Evolutionary conservation across 345 rosid species (phyloP).

Genomic region (Limnanthes douglasii): DNA sequence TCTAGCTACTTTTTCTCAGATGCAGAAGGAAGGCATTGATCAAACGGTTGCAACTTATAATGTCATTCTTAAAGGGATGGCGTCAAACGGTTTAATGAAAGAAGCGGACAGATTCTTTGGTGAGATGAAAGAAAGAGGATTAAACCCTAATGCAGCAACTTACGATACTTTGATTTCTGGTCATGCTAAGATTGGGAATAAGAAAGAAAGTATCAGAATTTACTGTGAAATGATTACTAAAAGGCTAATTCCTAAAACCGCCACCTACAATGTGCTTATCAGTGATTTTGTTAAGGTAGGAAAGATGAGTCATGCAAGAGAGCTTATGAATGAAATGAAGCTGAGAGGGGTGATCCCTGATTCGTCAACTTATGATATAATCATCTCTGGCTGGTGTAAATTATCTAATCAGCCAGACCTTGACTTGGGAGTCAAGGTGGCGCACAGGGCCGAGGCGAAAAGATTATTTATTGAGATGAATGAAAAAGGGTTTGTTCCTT

Average conservation of each 20-base stretch:
- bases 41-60: conserved; percentile 56
- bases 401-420: conserved; percentile 34
- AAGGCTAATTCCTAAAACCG: conserved; percentile 57
- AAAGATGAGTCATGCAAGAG: conserved; percentile 69
- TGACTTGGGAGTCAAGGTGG: conserved; percentile 27
- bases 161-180: conserved; percentile 58
- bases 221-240: conserved; percentile 69
- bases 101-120: conserved; percentile 34
- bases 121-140: conserved; percentile 48
- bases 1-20: conserved; percentile 25
- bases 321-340: conserved; percentile 66
- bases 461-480: conserved; percentile 48
- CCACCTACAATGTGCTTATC: conserved; percentile 73
- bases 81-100: conserved; percentile 24
- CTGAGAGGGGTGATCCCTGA: conserved; percentile 42
- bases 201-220: conserved; percentile 37
- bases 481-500: conserved; percentile 43
- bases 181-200: conserved; percentile 57
- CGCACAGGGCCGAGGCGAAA: conserved; percentile 45
- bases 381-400: conserved; percentile 58
- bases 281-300: conserved; percentile 42
- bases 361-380: conserved; percentile 56
- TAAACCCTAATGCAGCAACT: conserved; percentile 41
- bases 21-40: conserved; percentile 40
- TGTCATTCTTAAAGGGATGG: conserved; percentile 45